Conservation (phyloP, 2,329 filamentous ascomycete species). For the Hirsutella rhossiliensis region DNA sequence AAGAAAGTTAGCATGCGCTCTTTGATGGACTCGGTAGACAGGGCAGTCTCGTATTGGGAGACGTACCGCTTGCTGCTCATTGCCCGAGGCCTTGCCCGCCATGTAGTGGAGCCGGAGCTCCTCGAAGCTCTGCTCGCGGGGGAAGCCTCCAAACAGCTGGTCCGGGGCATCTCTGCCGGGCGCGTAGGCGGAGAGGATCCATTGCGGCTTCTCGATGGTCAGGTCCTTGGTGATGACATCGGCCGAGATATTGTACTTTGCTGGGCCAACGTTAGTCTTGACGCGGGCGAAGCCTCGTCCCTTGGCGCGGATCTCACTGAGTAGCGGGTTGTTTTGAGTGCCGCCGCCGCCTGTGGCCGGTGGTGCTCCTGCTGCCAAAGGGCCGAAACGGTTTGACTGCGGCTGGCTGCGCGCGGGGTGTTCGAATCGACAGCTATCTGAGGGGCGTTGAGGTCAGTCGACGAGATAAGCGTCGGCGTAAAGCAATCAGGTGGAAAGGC, state of each 20-base stretch:
- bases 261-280: conserved; percentile 6
- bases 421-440: conserved; percentile 43
- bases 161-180: conserved; percentile 65
- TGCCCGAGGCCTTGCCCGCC: conserved; percentile 45
- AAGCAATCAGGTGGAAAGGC: not conserved
- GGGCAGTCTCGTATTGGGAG: not conserved
- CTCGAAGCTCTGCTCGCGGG: conserved; percentile 77
- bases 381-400: conserved; percentile 44
- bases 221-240: conserved; percentile 56
- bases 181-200: conserved; percentile 79
- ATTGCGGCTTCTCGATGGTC: conserved; percentile 59
- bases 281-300: too few relatives aligned
- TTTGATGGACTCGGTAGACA: not conserved
- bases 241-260: conserved; percentile 39
- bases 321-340: conserved; percentile 6
- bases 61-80: conserved; percentile 38
- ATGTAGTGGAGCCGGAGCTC: conserved; percentile 72
- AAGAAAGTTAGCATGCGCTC: not conserved
- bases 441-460: not conserved
- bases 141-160: conserved; percentile 70
- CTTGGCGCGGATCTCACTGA: conserved; percentile 8
- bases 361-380: conserved; percentile 22
- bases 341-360: conserved; percentile 11
- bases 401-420: conserved; percentile 29
- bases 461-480: not conserved